A percentile compares a stretch with the other conserved stretches of the same genome.
phyloP scores from a whole-genome alignment of 2,329 filamentous ascomycete genomes.

The Aspergillus latus region DNA sequence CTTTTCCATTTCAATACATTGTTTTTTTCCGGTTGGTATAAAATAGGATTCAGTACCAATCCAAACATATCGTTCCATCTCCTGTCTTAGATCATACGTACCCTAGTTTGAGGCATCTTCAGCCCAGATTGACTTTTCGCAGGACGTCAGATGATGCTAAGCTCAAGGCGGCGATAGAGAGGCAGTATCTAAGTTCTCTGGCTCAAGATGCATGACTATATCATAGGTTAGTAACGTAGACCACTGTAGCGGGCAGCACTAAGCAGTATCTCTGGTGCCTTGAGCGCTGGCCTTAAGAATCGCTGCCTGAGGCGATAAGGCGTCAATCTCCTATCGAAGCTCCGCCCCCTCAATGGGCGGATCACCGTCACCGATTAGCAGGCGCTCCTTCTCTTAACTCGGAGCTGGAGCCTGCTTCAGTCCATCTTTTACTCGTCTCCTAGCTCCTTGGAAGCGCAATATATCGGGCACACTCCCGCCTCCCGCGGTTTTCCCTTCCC shows the following conservation, averaged over 20 bases:
- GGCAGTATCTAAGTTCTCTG: too few species aligned
- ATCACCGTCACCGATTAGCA: slow-evolving; percentile 1
- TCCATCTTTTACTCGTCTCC: background rate
- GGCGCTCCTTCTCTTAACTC: slow-evolving; percentile 2
- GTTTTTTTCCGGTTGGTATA: slow-evolving; percentile 1
- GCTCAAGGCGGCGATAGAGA: too few species aligned
- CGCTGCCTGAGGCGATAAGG: slow-evolving; percentile 16
- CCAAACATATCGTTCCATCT: background rate
- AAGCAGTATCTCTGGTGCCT: too few species aligned
- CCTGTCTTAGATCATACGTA: background rate
- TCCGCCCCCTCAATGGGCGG: slow-evolving; percentile 15
- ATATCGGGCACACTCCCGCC: background rate
- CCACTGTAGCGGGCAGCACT: too few species aligned
- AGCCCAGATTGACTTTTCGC: too few species aligned
- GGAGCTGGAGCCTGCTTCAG: slow-evolving; percentile 5
- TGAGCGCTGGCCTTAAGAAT: background rate
- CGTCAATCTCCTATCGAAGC: slow-evolving; percentile 9
- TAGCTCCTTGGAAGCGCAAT: background rate
- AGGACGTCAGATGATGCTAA: too few species aligned
- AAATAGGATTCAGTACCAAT: background rate
- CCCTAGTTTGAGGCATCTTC: too few species aligned
- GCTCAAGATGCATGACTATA: too few species aligned
- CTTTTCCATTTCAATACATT: slow-evolving; percentile 1
- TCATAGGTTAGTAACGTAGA: too few species aligned
- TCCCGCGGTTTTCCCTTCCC: slow-evolving; percentile 28